Percentiles rank a stretch among this genome's conserved stretches.
phyloP scores from a whole-genome alignment of 257 asterid species.

The Solanum dulcamara region DNA sequence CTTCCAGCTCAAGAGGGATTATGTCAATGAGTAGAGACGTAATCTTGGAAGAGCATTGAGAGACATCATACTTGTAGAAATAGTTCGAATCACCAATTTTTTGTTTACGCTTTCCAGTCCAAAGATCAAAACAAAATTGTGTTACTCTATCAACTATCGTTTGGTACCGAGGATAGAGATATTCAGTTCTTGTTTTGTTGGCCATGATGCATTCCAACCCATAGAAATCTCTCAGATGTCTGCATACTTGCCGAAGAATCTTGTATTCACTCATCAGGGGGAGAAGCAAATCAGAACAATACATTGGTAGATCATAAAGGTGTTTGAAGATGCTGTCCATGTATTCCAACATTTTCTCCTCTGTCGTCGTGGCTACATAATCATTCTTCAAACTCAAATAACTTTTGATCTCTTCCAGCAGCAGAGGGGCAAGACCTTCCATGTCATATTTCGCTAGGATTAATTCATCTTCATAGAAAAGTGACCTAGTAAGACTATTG shows the following conservation, averaged over 20 bases:
- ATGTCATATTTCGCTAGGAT: neutral
- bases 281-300: neutral
- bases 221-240: neutral
- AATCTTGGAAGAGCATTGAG: neutral
- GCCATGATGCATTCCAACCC: no score
- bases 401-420: neutral
- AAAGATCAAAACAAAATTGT: neutral
- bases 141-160: neutral
- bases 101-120: neutral
- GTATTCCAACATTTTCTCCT: neutral
- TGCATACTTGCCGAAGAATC: neutral
- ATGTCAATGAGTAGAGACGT: neutral
- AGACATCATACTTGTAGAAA: neutral
- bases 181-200: neutral
- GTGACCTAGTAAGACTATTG: accelerated
- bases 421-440: neutral
- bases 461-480: neutral
- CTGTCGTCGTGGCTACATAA: neutral
- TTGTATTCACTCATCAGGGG: neutral
- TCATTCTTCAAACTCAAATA: neutral
- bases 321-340: neutral
- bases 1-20: neutral
- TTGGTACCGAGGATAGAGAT: neutral
- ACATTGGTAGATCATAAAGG: neutral
- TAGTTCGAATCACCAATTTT: neutral